phyloP scores from a whole-genome alignment of 352 stramenopile genomes.

The Globisporangium recalcitrans region DNA sequence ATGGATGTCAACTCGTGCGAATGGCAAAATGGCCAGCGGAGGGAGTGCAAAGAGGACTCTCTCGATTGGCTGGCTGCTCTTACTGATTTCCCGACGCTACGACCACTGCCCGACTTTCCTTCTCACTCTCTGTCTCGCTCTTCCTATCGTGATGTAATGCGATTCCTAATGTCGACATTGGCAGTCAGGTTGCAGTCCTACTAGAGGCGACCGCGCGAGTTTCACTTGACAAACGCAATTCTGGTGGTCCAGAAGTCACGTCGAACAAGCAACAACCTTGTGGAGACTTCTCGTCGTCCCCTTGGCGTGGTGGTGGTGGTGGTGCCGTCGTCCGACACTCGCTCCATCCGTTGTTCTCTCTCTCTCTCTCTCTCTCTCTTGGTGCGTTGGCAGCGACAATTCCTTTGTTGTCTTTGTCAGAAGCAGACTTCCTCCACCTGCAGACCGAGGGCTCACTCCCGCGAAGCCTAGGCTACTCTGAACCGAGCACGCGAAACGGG shows the following conservation, averaged over 20 bases:
- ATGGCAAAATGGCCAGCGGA: not conserved
- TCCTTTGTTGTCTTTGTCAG: not conserved
- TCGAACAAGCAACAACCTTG: not conserved
- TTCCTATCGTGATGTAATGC: not conserved
- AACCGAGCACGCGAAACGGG: slow-evolving; percentile 2
- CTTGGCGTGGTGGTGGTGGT: not conserved
- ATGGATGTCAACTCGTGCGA: not conserved
- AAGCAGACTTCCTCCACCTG: not conserved
- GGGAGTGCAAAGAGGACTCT: not conserved
- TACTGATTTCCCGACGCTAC: not conserved
- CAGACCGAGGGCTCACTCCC: not conserved
- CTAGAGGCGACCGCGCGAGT: not conserved
- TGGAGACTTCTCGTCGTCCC: not conserved
- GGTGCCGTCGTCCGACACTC: not conserved
- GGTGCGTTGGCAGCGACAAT: not conserved
- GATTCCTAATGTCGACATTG: not conserved
- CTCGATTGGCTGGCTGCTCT: not conserved
- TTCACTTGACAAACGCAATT: not conserved
- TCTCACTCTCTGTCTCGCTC: not conserved
- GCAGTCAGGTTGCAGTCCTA: not conserved
- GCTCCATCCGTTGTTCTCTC: not conserved
- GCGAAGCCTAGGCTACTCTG: not conserved
- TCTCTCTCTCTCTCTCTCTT: not conserved
- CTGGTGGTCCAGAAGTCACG: not conserved
- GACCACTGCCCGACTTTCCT: not conserved